phyloP scores from a whole-genome alignment of 306 rosid genomes.

The Mimosa bimucronata region DNA sequence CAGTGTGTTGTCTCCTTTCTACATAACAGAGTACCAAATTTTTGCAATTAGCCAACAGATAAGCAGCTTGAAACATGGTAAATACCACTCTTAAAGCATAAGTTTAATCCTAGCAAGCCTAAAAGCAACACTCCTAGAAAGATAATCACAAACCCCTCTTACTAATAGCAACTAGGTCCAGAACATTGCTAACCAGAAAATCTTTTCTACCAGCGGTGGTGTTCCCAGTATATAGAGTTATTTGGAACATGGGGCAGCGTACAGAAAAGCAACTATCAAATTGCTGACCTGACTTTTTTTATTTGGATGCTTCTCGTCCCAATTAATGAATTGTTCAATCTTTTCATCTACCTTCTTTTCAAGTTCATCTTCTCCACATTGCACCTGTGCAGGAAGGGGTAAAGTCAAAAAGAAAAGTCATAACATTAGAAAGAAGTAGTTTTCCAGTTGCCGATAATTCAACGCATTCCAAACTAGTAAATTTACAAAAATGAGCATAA shows the following conservation, averaged over 20 bases:
- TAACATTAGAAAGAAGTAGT: neutral
- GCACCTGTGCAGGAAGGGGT: conserved; percentile 61
- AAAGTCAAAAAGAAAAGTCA: neutral
- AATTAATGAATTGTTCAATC: conserved; percentile 85
- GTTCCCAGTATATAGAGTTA: neutral
- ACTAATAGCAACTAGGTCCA: neutral
- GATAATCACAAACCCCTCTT: neutral
- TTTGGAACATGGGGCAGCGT: too few relatives aligned
- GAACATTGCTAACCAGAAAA: neutral
- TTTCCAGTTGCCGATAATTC: neutral
- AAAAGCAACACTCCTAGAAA: too few relatives aligned
- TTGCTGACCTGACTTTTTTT: conserved; percentile 87
- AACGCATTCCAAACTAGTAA: neutral
- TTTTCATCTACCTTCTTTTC: conserved; percentile 92
- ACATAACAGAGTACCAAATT: neutral
- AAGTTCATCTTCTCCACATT: too few relatives aligned
- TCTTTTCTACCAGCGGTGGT: neutral
- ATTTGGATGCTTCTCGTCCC: conserved; percentile 99
- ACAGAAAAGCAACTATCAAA: conserved; percentile 16
- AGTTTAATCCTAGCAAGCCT: neutral
- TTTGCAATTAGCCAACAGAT: neutral
- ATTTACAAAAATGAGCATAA: conserved; percentile 2
- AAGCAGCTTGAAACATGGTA: neutral
- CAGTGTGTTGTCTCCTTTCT: neutral
- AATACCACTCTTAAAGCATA: conserved; percentile 11